Evolutionary conservation across 1,284 basidiomycete species (phyloP), one percentile per base, ranked within the genome.

Genomic region (Naganishia cerealis): DNA sequence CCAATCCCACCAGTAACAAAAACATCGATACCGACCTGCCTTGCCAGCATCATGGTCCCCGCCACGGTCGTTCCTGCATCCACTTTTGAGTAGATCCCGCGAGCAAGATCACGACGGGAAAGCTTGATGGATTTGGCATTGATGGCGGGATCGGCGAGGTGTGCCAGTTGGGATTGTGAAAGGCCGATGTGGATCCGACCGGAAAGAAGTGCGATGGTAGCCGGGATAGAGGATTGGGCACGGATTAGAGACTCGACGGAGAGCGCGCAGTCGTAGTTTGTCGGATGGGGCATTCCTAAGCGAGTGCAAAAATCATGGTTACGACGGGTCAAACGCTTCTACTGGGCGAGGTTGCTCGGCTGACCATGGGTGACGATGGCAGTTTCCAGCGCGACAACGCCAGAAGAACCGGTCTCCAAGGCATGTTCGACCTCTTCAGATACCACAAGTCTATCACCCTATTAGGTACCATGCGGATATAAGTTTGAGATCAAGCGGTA

Each of bases 41-140:
- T 86, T 46, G 92, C 88, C 71, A 95, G 86, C 57, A 92, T 86
- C 74, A 93, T 83, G 0, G 95, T 98, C 0, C 91, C 88, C 68
- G 90, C 89, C 67, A 94, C 94, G 0, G 95, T 99, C 7, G 95
- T 89, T 68, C 94, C 95, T 70, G 94, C 95, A 70, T 93, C 63
- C n/a, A 46, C 24, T 13, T 57, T 39, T 15, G 53, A 36, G n/a
- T 53, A 57, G 26, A 82, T 83, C 71, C 84, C 84, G 43, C 84
- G 76, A 1, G 87, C 91, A 57, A 99, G 84, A 78, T 99, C 95
- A 61, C 95, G 84, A 54, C 93, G 83, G 1, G 93, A 95, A 13
- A 96, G 83, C 81, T 99, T 98, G 62, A 87, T 84, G 1, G 72
- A 71, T 66, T 65, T 77, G 77, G 38, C 74, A 78, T 15, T 75